Evolutionary conservation across 164 flowering plant species (phyloP), one percentile per base, ranked within the genome.

Genomic region (Liquidambar formosana): DNA sequence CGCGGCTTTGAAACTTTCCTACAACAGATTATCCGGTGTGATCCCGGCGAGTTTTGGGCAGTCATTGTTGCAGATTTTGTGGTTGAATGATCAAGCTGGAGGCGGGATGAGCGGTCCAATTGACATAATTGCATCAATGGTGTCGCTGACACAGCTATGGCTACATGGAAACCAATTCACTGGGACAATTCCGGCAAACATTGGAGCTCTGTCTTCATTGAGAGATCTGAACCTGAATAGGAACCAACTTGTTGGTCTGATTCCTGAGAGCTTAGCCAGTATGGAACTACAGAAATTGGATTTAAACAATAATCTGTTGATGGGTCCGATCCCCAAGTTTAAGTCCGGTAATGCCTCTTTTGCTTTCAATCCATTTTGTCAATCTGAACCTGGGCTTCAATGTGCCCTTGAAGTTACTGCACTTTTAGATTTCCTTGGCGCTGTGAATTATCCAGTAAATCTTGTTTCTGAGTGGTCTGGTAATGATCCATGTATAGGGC

Each of bases 161-260:
- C 85, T 93, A 19, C 93, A 93, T 59, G 94, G 93, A 43, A 93
- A 93, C 71, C 73, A 82, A 8, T 93, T 93, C 73, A 75, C 86
- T 0, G 97, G 97, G 46, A 77, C 79, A 22, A 91, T 93, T 66
- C 96, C 97, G 0, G 81, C 79, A 0, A 73, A 54, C 52, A 81
- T 93, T 68, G 88, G 83, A n/a, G 68, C 68, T 26, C 65, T 88
- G 69, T 54, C 81, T 45, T 78, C 85, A 43, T 77, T 93, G 74
- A 70, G 60, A 26, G 91, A 91, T 23, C 85, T 93, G 47, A 75
- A 84, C 62, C 86, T 91, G 70, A 83, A 89, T 58, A 19, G 77
- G 0, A 93, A 93, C 77, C 52, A 81, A 59, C 85, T 93, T 65
- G 93, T 88, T 22, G 97, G 97, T 47, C 57, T 77, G 16, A 77